Evolutionary conservation across 1,139 yeast genomes (phyloP), one percentile per base, ranked within the genome.

Genomic region (Suzukiozyma palmioleophila): DNA sequence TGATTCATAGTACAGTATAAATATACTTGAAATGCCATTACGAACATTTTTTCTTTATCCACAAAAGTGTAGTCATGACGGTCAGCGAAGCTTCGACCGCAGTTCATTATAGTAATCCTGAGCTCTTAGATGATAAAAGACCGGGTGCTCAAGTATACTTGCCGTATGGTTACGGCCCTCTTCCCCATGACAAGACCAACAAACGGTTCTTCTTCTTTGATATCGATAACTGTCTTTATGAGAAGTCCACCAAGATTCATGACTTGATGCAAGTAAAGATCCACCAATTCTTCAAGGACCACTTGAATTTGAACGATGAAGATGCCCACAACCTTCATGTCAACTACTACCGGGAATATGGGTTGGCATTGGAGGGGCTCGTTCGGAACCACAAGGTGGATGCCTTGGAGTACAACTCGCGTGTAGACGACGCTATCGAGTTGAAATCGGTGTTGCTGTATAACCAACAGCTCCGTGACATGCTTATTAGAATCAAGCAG

Each of bases 361-460:
- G 98, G 0, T 72, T 92, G 45, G 97, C 97, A 0, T 76, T 92
- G 37, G 96, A 92, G 59, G 98, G 98, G 11, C 44, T 57, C 16
- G 96, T 88, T 3, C 72, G 88, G 56, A 76, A 80, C 57, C 90
- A 89, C 55, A 78, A 79, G 45, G 86, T 89, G 21, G 87, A 90
- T 56, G 97, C 97, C 3, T 60, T 92, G 60, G 92, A 86, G 50
- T 92, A 92, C 62, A 92, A 92, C 60, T 68, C 75, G 34, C 75
- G 83, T 49, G 97, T 92, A 13, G 98, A 92, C 60, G 97, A 92
- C 56, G 81, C 97, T 0, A 69, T 92, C 39, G 97, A 96, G 21
- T 71, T 92, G 51, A 92, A 86, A 43, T 66, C 75, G 35, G 84
- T 88, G 8, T 69, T 92, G 42, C 59, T 68, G 35, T 94, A 89